Conservation (phyloP, 1,284 basidiomycete genomes). For the Filobasidium uniguttulatum region DNA sequence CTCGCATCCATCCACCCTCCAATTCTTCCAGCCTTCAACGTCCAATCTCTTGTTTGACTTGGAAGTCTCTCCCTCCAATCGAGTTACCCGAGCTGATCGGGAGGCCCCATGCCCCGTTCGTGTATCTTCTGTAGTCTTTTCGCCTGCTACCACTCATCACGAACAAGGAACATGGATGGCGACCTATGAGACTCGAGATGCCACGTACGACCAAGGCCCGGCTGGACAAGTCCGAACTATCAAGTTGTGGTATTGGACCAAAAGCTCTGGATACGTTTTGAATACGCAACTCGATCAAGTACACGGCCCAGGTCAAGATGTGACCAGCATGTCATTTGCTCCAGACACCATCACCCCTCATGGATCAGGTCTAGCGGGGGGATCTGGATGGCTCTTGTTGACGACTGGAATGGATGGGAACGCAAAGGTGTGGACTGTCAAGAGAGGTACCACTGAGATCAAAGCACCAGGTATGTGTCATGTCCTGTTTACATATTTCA, state of each 20-base stretch:
- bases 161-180: slow-evolving; percentile 61
- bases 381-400: slow-evolving; percentile 27
- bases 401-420: slow-evolving; percentile 37
- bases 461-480: slow-evolving; percentile 29
- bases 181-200: slow-evolving; percentile 66
- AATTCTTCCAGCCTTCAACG: slow-evolving; percentile 67
- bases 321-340: slow-evolving; percentile 56
- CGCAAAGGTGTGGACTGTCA: slow-evolving; percentile 39
- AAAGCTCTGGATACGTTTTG: slow-evolving; percentile 37
- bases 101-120: not conserved
- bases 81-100: slow-evolving; percentile 40
- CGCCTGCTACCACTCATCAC: not conserved
- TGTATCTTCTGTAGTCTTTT: not conserved
- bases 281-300: slow-evolving; percentile 86
- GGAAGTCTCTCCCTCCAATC: slow-evolving; percentile 85
- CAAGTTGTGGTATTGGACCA: slow-evolving; percentile 79
- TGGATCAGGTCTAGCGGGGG: slow-evolving; percentile 1
- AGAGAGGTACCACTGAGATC: slow-evolving; percentile 20
- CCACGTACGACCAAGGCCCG: slow-evolving; percentile 44
- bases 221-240: slow-evolving; percentile 56
- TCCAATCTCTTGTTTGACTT: slow-evolving; percentile 69
- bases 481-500: not conserved
- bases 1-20: slow-evolving; percentile 86
- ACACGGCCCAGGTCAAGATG: slow-evolving; percentile 53
- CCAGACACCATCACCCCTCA: slow-evolving; percentile 14